Evolutionary conservation across 2,329 filamentous ascomycete species (phyloP).

Genomic region (Clonostachys rhizophaga): DNA sequence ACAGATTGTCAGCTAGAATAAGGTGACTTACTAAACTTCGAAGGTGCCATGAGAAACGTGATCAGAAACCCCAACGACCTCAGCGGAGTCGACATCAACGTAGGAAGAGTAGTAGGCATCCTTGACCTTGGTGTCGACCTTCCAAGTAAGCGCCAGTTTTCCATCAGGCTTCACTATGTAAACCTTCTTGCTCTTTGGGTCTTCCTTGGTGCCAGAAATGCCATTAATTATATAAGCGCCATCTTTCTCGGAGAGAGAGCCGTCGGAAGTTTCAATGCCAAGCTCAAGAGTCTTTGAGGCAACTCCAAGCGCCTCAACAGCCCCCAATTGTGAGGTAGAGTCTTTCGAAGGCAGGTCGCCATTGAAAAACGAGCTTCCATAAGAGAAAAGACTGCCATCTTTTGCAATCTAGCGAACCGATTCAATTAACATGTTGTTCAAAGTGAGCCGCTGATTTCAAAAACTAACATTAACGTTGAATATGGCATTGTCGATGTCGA

Average conservation of each 20-base stretch:
- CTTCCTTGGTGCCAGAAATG: conserved; percentile 35
- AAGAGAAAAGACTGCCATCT: conserved; percentile 48
- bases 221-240: conserved; percentile 30
- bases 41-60: conserved; percentile 41
- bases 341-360: conserved; percentile 25
- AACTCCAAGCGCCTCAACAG: conserved; percentile 28
- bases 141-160: conserved; percentile 40
- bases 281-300: conserved; percentile 13
- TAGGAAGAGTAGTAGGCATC: conserved; percentile 48
- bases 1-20: no score
- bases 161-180: conserved; percentile 42
- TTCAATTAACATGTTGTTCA: not conserved
- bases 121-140: conserved; percentile 45
- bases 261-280: conserved; percentile 5
- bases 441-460: not conserved
- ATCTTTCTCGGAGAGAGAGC: conserved; percentile 3
- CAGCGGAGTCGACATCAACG: conserved; percentile 36
- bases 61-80: conserved; percentile 46
- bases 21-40: conserved; percentile 39
- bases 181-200: conserved; percentile 44
- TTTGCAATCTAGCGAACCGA: conserved; percentile 28
- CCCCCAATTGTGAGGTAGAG: conserved; percentile 27
- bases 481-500: conserved; percentile 51
- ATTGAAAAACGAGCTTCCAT: conserved; percentile 34
- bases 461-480: conserved; percentile 48